Base-by-base conservation (phyloP, 495 filamentous ascomycete species). In the Penicillium pancosmium region DNA sequence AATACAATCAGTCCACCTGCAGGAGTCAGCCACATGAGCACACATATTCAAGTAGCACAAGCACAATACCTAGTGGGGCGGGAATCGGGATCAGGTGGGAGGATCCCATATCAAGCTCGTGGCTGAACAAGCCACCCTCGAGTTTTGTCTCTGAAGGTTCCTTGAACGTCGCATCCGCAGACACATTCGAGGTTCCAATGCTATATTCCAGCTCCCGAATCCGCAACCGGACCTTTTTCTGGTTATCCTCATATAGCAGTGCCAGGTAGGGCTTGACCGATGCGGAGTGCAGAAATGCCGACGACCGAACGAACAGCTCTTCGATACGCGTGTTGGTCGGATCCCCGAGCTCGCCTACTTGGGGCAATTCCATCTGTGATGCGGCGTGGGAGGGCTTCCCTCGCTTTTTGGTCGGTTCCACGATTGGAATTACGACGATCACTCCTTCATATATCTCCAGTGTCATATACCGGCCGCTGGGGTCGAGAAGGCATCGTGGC, bases 361-460 rank as follows among this genome's bases (percentile, higher is more conserved):
- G 75, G 16, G 77, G 74, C 33, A 62, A 59, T 61, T 77, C 73
- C 11, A 63, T 60, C 16, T 69, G 65, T n/a, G 59, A 40, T 5
- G 62, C 67, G 8, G 61, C 55, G 11, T 70, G 66, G 8, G 67
- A 64, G 8, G 52, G 57, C 21, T 71, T 60, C 5, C 71, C 63
- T 44, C 66, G 61, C 44, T 85, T 87, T 69, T 86, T 88, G 51
- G 81, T 78, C 0, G 82, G 75, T 55, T 85, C 84, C 3, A 88
- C 69, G 25, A 96, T 82, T 4, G 88, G 88, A 49, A 92, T 71
- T 1, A 91, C 82, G 10, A 88, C 91, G 34, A 98, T 78, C 23
- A 96, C 83, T 3, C 94, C 94, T 71, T 97, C 91, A 74, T 91
- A 97, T 5, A 96, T 76, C 61, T 97, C 88, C 60, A 97, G 75